Base-by-base conservation (phyloP, 805 yeast genomes). In the Lachancea cidri region DNA sequence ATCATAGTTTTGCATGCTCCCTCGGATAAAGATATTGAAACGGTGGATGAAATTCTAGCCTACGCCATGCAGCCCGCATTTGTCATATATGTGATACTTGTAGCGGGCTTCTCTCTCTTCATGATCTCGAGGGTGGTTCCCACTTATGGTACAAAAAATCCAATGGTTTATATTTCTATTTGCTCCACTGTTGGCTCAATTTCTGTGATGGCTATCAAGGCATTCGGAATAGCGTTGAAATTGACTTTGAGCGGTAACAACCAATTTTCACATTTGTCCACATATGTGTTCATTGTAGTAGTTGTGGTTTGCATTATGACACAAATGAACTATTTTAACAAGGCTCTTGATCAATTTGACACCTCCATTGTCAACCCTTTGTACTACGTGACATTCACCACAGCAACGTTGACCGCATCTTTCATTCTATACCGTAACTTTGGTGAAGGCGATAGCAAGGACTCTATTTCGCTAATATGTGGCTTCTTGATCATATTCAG, bases 321-420 rank as follows among this genome's bases (percentile, higher is more conserved):
- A 4, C 96, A 87, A 65, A 87, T 87, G 96, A 87, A 86, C 68
- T 87, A 85, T 61, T 86, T 87, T 71, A 87, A 87, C 72, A 88
- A 86, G 68, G 96, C 96, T 0, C 72, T 87, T 57, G 96, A 89
- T 53, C 95, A 86, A 62, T 87, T 87, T 55, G 96, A 88, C 60
- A 87, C 96, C 4, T 84, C 94, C 0, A 85, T 87, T 52, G 96
- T 87, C 42, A 87, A 87, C 62, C 96, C 96, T 24, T 70, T 87
- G 46, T 87, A 87, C 67, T 87, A 88, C 57, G 96, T 87, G 41
- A 80, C 95, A 1, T 88, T 87, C 67, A 87, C 96, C 29, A 86
- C 96, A 0, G 86, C 84, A 38, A 88, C 96, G 0, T 71, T 87
- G 53, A 72, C 76, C 41, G 96, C 96, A 1, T 86, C 94, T 27